Conservation (phyloP, 202 grass and related monocot species). For the Digitaria exilis region DNA sequence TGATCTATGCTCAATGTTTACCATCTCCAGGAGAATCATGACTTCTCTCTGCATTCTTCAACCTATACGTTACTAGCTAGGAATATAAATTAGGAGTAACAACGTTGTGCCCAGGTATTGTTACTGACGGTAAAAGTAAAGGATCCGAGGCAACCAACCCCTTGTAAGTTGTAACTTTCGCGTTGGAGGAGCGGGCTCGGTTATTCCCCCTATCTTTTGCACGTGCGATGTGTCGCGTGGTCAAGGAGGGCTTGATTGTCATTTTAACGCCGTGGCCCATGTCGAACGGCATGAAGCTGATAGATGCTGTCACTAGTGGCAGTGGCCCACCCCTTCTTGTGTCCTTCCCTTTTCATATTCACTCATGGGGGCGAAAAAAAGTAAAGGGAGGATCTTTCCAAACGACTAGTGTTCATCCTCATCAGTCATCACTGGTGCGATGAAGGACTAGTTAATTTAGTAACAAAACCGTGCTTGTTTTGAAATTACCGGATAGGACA, state of each 20-base stretch:
- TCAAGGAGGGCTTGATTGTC: conserved; percentile 24
- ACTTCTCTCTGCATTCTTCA: conserved; percentile 1
- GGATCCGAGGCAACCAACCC: conserved; percentile 12
- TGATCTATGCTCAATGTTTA: not conserved
- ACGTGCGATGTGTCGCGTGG: conserved; percentile 25
- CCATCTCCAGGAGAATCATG: conserved; percentile 19
- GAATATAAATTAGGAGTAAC: conserved; percentile 6
- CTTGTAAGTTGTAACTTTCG: conserved; percentile 36
- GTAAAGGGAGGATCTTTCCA: conserved; percentile 33
- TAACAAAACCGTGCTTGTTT: not conserved
- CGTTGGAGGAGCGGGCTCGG: conserved; percentile 21
- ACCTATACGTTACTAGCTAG: not conserved
- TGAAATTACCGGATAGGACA: not conserved
- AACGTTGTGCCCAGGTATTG: not conserved
- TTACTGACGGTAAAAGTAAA: conserved; percentile 25
- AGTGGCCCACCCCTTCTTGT: conserved; percentile 15
- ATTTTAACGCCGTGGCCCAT: conserved; percentile 3
- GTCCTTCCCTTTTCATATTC: conserved; percentile 12
- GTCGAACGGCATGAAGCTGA: conserved; percentile 18
- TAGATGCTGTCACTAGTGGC: conserved; percentile 44
- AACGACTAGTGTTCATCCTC: not conserved
- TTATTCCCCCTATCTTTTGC: conserved; percentile 28
- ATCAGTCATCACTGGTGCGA: not conserved
- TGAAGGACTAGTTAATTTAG: not conserved
- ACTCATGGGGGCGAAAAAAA: conserved; percentile 4